Evolutionary conservation across 495 filamentous ascomycete species (phyloP), one percentile per base, ranked within the genome.

Genomic region (Penicillium salamii): DNA sequence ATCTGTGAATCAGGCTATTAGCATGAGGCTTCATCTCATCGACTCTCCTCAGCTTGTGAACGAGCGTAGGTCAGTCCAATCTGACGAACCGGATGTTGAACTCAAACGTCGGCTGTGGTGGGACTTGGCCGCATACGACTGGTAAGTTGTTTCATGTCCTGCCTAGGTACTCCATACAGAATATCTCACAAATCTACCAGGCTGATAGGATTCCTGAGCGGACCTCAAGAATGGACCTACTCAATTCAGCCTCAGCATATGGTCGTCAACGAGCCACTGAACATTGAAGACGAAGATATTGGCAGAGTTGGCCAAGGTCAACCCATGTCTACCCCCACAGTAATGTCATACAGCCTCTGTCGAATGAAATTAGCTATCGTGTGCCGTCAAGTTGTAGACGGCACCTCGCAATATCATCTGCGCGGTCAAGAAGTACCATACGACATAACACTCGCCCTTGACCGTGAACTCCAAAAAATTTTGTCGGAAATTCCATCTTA

Each of bases 221-320:
- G 76, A n/a, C 77, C 77, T 2, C 74, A 79, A 37, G 75, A 78
- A 37, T 68, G 69, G 46, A 77, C 66, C 5, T 80, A 79, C 49
- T 55, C 66, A 3, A 67, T 79, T 12, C 61, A 71, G 26, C 71
- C 69, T 2, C 52, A 59, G 11, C 75, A 78, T 24, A 70, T 80
- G 56, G 59, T 68, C 13, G 68, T 76, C 15, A 59, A 65, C 2
- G 50, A 60, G 44, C 76, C 74, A 2, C 49, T 58, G 20, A 68
- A 71, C 33, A 28, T 67, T 19, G 62, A 69, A 18, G 67, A 70
- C 31, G 44, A 49, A 5, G 53, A 50, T 1, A 51, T 65, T 7
- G 46, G 55, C 13, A 49, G 35, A 1, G 14, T 18, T 3, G 39
- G 42, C 0, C 20, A 23, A 0, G 37, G 46, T 7, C 7, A 42